Evolutionary conservation across 169 alveolate species (phyloP).

Genomic region (Plasmodium sp.): DNA sequence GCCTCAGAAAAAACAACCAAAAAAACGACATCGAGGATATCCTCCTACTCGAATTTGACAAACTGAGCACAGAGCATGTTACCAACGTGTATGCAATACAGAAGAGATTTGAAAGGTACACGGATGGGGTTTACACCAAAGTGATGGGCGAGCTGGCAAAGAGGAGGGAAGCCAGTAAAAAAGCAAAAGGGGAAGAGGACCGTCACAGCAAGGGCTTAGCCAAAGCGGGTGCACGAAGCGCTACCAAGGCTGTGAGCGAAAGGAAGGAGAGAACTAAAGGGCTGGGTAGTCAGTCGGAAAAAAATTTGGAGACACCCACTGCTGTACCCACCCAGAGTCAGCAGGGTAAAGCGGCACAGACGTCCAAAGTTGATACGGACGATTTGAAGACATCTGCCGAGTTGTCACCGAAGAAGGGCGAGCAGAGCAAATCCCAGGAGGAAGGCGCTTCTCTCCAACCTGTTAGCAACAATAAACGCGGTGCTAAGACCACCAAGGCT

Average conservation of each 20-base stretch:
- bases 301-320: background rate
- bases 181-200: background rate
- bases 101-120: background rate
- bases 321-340: background rate
- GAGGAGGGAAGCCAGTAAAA: background rate
- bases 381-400: background rate
- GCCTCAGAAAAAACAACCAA: background rate
- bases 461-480: background rate
- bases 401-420: background rate
- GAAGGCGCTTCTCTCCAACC: background rate
- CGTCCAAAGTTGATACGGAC: background rate
- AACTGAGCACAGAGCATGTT: background rate
- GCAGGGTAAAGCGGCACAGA: background rate
- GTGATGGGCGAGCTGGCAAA: background rate
- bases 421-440: background rate
- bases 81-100: background rate
- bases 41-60: slow-evolving; percentile 12
- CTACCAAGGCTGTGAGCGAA: background rate
- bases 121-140: slow-evolving; percentile 5
- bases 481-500: background rate
- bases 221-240: background rate
- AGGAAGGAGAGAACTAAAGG: background rate
- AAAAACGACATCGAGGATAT: slow-evolving; percentile 56
- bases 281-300: background rate
- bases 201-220: background rate